These are phyloP conservation scores for Lachnellula arida DNA, from an alignment of 2,329 filamentous ascomycete genomes.

Conservation along the genomic window DNA sequence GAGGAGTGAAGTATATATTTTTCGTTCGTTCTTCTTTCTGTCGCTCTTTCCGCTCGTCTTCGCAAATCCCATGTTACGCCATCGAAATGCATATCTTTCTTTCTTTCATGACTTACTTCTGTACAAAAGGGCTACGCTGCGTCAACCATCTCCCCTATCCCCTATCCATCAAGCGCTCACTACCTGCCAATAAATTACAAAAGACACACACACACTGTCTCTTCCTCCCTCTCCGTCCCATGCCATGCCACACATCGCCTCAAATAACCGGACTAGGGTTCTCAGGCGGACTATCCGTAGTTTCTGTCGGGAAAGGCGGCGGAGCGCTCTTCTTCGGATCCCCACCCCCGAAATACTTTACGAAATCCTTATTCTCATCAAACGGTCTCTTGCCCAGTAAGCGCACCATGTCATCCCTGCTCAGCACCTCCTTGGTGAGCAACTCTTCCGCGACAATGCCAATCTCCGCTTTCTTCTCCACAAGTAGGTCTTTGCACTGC, in stretches of 20 bases:
- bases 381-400: constrained; percentile 81
- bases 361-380: constrained; percentile 78
- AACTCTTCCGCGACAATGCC: constrained; percentile 91
- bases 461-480: constrained; percentile 81
- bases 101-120: no score
- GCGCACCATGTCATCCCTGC: constrained; percentile 86
- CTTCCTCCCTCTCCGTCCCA: neutral
- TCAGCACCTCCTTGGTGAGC: constrained; percentile 84
- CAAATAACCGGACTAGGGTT: constrained; percentile 5
- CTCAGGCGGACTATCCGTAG: constrained; percentile 23
- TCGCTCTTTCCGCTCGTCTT: neutral
- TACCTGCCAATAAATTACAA: neutral
- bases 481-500: constrained; percentile 79
- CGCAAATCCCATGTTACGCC: no score
- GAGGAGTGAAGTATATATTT: neutral
- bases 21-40: neutral
- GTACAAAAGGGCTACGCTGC: no score
- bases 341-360: constrained; percentile 79
- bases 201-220: neutral
- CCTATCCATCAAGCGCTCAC: neutral
- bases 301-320: constrained; percentile 47
- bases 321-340: constrained; percentile 51
- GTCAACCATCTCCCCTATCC: no score
- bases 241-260: neutral
- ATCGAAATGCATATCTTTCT: no score